These are phyloP conservation scores for Rhypophila decipiens DNA, from an alignment of 495 filamentous ascomycete genomes.

Conservation along the genomic window DNA sequence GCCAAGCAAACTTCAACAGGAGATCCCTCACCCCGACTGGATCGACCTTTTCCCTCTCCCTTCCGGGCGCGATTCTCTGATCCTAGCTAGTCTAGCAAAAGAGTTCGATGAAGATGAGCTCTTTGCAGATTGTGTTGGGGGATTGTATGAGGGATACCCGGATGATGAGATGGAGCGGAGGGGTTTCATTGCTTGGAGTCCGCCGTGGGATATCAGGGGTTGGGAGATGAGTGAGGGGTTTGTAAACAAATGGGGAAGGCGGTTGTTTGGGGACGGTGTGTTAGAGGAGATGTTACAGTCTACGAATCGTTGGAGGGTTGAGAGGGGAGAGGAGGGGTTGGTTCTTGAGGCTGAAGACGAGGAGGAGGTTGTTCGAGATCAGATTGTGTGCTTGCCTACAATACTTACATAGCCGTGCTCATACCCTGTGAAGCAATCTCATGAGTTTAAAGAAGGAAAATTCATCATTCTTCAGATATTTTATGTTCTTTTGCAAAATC, in stretches of 20 bases:
- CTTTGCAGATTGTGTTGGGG: slow-evolving; percentile 34
- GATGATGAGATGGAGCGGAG: slow-evolving; percentile 28
- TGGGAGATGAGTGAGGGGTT: slow-evolving; percentile 45
- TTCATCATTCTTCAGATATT: too few species aligned
- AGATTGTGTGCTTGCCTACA: too few species aligned
- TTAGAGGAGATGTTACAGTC: slow-evolving; percentile 27
- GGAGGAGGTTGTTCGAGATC: too few species aligned
- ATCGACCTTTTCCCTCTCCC: slow-evolving; percentile 34
- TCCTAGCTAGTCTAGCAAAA: slow-evolving; percentile 27
- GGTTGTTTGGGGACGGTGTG: slow-evolving; percentile 29
- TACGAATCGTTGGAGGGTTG: slow-evolving; percentile 38
- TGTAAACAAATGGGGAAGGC: slow-evolving; percentile 39
- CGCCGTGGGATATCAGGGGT: slow-evolving; percentile 33
- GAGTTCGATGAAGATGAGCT: slow-evolving; percentile 37
- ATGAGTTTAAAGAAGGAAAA: too few species aligned
- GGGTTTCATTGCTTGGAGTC: slow-evolving; percentile 34
- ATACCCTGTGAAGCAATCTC: too few species aligned
- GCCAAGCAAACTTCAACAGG: slow-evolving; percentile 33
- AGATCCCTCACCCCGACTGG: slow-evolving; percentile 34
- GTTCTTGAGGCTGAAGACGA: too few species aligned
- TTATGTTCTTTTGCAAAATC: too few species aligned
- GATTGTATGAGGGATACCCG: slow-evolving; percentile 35
- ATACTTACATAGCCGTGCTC: too few species aligned
- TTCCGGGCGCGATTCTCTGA: slow-evolving; percentile 30
- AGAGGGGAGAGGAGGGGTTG: slow-evolving; percentile 33